A percentile compares a stretch with the other conserved stretches of the same genome.
phyloP scores from a whole-genome alignment of 176 grass and related monocot genomes.

The Pontederia crassipes region DNA sequence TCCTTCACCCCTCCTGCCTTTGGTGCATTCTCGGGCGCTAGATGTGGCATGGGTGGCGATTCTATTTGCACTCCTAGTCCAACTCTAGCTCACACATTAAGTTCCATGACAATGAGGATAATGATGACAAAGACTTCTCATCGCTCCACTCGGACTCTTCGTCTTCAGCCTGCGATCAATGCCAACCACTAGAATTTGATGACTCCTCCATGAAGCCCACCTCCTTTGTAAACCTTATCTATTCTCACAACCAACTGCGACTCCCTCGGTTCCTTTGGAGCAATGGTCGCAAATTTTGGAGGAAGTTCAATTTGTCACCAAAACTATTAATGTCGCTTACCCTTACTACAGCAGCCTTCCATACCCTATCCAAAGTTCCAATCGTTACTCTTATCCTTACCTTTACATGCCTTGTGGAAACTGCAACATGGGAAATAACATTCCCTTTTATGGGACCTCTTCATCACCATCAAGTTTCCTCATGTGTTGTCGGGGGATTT shows the following conservation, averaged over 20 bases:
- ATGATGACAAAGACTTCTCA: not conserved
- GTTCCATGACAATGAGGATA: slow-evolving; percentile 10
- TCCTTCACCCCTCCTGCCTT: slow-evolving; percentile 2
- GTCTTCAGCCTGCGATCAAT: slow-evolving; percentile 3
- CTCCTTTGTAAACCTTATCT: slow-evolving; percentile 18
- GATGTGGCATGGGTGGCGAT: too few species aligned
- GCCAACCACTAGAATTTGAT: not conserved
- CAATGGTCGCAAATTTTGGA: slow-evolving; percentile 7
- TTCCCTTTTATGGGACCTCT: slow-evolving; percentile 24
- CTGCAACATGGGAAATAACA: not conserved
- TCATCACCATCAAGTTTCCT: slow-evolving; percentile 6
- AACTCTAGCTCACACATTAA: slow-evolving; percentile 20
- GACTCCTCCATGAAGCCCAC: slow-evolving; percentile 1
- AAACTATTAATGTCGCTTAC: not conserved
- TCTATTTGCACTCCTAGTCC: slow-evolving; percentile 18
- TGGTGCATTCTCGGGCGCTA: slow-evolving; percentile 17
- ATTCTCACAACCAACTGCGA: slow-evolving; percentile 18
- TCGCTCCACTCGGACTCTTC: slow-evolving; percentile 2
- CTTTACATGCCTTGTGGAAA: slow-evolving; percentile 11
- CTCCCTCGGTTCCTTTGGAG: slow-evolving; percentile 15
- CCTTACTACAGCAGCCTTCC: slow-evolving; percentile 2
- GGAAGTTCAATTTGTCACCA: not conserved
- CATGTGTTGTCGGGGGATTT: not conserved
- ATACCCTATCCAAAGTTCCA: slow-evolving; percentile 14
- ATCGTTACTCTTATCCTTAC: slow-evolving; percentile 23